A percentile compares a stretch with the other conserved stretches of the same genome.
Evolutionary conservation across 179 eudicot species (phyloP).

Genomic region (Beta macrorhiza): DNA sequence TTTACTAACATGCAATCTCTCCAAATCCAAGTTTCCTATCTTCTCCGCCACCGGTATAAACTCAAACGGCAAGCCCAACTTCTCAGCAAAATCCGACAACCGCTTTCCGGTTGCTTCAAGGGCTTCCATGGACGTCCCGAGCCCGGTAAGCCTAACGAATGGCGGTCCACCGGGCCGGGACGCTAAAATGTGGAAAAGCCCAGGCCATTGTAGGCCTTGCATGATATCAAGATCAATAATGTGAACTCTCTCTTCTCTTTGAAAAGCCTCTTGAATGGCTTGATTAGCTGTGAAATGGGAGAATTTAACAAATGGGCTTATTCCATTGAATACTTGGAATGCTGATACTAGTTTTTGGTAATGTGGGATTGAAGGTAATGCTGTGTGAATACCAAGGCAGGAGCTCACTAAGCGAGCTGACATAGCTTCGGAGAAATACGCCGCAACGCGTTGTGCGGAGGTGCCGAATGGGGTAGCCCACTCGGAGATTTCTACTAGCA

Average conservation of each 20-base stretch:
- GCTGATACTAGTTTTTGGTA: conserved; percentile 64
- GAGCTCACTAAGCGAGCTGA: conserved; percentile 71
- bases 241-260: conserved; percentile 77
- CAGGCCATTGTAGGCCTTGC: conserved; percentile 98
- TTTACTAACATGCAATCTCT: conserved; percentile 66
- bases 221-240: conserved; percentile 89
- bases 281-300: conserved; percentile 96
- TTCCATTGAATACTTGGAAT: conserved; percentile 92
- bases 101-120: conserved; percentile 91
- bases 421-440: conserved; percentile 97
- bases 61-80: conserved; percentile 83
- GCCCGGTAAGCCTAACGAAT: conserved; percentile 71
- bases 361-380: conserved; percentile 39
- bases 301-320: conserved; percentile 86
- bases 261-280: conserved; percentile 91
- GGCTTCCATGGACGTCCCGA: conserved; percentile 73
- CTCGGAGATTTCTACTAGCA: conserved; percentile 75
- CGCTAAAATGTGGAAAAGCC: conserved; percentile 78
- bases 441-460: conserved; percentile 90
- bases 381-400: conserved; percentile 59
- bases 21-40: conserved; percentile 56
- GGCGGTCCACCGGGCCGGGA: conserved; percentile 95
- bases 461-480: conserved; percentile 89
- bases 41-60: conserved; percentile 49
- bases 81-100: conserved; percentile 77